Evolutionary conservation across 805 yeast species (phyloP).

Genomic region (Nakazawaea molendinolei): DNA sequence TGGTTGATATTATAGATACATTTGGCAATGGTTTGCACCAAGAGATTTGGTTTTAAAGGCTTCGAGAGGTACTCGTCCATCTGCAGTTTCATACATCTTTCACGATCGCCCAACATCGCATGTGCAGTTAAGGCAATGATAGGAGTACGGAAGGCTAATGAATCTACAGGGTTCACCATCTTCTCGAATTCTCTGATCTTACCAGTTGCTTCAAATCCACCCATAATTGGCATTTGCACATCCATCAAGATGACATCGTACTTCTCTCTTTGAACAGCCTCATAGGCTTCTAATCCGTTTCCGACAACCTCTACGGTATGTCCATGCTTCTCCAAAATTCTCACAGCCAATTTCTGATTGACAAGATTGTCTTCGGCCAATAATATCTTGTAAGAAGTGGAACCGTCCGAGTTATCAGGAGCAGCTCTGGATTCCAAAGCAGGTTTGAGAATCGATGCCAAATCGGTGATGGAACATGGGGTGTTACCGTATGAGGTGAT

Average conservation of each 20-base stretch:
- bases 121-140: slow-evolving; percentile 89
- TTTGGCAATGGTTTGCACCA: slow-evolving; percentile 79
- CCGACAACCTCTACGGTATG: slow-evolving; percentile 81
- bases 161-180: slow-evolving; percentile 64
- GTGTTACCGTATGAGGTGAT: slow-evolving; percentile 85
- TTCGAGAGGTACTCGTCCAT: slow-evolving; percentile 90
- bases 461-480: slow-evolving; percentile 75
- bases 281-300: slow-evolving; percentile 77
- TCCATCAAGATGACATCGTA: slow-evolving; percentile 88
- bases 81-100: slow-evolving; percentile 77
- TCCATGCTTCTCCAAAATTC: slow-evolving; percentile 80
- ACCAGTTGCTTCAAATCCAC: slow-evolving; percentile 88
- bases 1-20: slow-evolving; percentile 69
- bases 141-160: slow-evolving; percentile 70
- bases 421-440: slow-evolving; percentile 80
- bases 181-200: slow-evolving; percentile 85
- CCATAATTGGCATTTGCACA: slow-evolving; percentile 95
- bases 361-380: slow-evolving; percentile 86
- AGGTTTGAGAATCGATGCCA: slow-evolving; percentile 78
- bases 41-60: slow-evolving; percentile 76
- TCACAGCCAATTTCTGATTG: slow-evolving; percentile 80
- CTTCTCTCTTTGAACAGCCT: slow-evolving; percentile 58
- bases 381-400: slow-evolving; percentile 64
- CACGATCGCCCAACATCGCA: slow-evolving; percentile 92
- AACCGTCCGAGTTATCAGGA: slow-evolving; percentile 73